Conservation (phyloP, 2,329 filamentous ascomycete species). For the Leptographium radiaticola region DNA sequence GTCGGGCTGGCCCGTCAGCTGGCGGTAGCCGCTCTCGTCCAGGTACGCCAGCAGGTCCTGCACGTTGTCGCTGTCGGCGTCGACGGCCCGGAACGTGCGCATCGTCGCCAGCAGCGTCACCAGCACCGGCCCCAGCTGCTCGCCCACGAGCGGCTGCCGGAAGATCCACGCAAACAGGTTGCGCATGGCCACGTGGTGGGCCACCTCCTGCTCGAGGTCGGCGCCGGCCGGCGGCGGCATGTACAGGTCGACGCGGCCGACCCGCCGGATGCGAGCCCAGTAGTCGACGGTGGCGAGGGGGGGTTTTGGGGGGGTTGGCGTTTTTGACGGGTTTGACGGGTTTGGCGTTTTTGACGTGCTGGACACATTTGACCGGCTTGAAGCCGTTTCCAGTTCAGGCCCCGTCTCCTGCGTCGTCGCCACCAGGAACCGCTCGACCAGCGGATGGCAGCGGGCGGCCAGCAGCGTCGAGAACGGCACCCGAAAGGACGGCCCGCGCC, state of each 20-base stretch:
- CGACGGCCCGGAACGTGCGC: conserved; percentile 40
- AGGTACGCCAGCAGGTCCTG: conserved; percentile 52
- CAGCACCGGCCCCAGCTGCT: conserved; percentile 49
- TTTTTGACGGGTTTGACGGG: not conserved
- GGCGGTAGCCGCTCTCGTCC: conserved; percentile 55
- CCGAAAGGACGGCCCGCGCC: conserved; percentile 53
- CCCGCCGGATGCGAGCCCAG: conserved; percentile 8
- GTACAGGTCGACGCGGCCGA: conserved; percentile 43
- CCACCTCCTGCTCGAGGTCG: conserved; percentile 39
- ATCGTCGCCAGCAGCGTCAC: conserved; percentile 53
- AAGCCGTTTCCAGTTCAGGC: too few species aligned
- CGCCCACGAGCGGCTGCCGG: conserved; percentile 52
- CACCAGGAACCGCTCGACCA: conserved; percentile 40
- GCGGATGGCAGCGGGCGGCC: conserved; percentile 41
- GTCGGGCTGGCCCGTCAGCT: conserved; percentile 50
- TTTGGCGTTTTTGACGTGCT: not conserved
- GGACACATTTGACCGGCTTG: too few species aligned
- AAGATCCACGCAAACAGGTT: conserved; percentile 66
- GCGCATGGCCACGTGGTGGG: conserved; percentile 54
- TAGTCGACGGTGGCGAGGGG: conserved; percentile 10
- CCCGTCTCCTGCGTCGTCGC: not conserved
- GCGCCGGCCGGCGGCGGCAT: conserved; percentile 49
- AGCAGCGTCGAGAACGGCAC: conserved; percentile 47
- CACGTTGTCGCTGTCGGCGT: conserved; percentile 33
- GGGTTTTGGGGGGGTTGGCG: conserved; percentile 9